Evolutionary conservation across 441 rosid species (phyloP).

Genomic region (Adansonia grandidieri): DNA sequence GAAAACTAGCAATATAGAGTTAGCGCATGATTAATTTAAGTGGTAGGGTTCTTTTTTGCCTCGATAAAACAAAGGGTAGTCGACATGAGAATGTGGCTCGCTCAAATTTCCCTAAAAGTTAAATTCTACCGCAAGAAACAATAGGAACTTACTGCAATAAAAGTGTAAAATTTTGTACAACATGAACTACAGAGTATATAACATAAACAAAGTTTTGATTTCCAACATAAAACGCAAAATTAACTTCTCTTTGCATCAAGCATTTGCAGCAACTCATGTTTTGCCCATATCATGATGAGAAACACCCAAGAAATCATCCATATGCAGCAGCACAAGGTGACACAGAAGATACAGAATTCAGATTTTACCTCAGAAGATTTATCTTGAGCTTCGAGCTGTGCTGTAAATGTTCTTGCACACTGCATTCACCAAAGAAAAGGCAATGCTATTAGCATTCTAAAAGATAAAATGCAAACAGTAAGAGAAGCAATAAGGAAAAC

Average conservation of each 20-base stretch:
- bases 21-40: neutral
- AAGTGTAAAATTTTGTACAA: no score
- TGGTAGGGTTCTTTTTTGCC: neutral
- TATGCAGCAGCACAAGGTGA: neutral
- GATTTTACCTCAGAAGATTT: constrained; percentile 58
- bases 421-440: constrained; percentile 35
- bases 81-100: neutral
- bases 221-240: no score
- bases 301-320: neutral
- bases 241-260: neutral
- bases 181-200: no score
- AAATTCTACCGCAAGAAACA: neutral
- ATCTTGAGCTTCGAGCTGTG: constrained; percentile 53
- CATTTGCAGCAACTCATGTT: neutral
- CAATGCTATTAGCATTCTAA: constrained; percentile 22
- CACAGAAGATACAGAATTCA: neutral
- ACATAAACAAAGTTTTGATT: no score
- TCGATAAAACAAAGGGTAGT: no score
- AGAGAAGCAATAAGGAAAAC: constrained; percentile 6
- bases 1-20: neutral
- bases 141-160: no score
- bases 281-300: neutral
- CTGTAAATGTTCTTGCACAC: constrained; percentile 52
- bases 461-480: neutral
- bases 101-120: neutral